Conservation (phyloP, 805 yeast species). For the Candida multigemmis region DNA sequence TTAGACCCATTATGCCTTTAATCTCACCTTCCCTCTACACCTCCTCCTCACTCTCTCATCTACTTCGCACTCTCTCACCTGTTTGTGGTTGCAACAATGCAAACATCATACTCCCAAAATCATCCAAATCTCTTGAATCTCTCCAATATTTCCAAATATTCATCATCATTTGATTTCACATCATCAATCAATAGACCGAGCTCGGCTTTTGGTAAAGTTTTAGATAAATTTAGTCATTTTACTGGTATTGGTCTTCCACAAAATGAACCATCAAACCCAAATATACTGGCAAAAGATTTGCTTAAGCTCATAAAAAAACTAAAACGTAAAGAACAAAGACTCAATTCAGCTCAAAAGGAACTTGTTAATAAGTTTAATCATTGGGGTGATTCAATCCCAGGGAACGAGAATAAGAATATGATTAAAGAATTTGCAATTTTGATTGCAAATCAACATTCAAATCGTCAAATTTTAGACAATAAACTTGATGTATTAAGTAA, state of each 20-base stretch:
- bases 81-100: too few relatives aligned
- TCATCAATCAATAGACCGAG: conserved; percentile 2
- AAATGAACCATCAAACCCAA: not conserved
- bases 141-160: too few relatives aligned
- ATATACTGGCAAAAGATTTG: conserved; percentile 2
- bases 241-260: conserved; percentile 1
- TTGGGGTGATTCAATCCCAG: conserved; percentile 34
- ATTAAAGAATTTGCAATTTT: conserved; percentile 32
- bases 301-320: conserved; percentile 1
- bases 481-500: conserved; percentile 34
- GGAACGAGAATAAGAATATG: conserved; percentile 27
- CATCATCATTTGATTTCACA: too few relatives aligned
- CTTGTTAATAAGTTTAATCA: conserved; percentile 28
- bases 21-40: too few relatives aligned
- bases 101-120: too few relatives aligned
- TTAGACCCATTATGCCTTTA: too few relatives aligned
- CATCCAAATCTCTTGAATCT: too few relatives aligned
- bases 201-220: conserved; percentile 10
- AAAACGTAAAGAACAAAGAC: conserved; percentile 23
- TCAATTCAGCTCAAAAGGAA: conserved; percentile 23
- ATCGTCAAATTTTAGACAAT: conserved; percentile 26
- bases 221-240: conserved; percentile 10
- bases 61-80: too few relatives aligned
- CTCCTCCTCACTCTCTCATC: too few relatives aligned
- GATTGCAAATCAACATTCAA: conserved; percentile 25